Percentiles rank a stretch among this genome's conserved stretches.
Evolutionary conservation across 306 rosid genomes (phyloP).

Genomic region (Prunus fruticosa): DNA sequence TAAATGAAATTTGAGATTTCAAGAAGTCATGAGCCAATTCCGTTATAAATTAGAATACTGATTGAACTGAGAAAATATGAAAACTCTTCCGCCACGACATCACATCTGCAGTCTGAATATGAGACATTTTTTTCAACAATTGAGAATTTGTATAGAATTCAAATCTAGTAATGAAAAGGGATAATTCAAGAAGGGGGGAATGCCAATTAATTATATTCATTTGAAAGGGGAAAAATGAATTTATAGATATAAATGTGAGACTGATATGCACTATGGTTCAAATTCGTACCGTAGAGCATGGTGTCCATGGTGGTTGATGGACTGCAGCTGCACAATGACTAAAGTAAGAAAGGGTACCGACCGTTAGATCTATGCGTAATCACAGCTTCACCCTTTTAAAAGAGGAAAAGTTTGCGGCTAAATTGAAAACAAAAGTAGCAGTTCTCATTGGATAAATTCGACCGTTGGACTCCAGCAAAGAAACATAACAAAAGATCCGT

Average conservation of each 20-base stretch:
- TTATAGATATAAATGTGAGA: background rate
- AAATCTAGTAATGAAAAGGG: too few relatives aligned
- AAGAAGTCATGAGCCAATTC: background rate
- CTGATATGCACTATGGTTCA: background rate
- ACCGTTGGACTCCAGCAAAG: conserved; percentile 63
- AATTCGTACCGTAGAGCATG: background rate
- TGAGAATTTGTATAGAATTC: too few relatives aligned
- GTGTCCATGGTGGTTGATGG: background rate
- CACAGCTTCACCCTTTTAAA: background rate
- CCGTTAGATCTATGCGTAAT: conserved; percentile 13
- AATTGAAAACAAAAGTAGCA: conserved; percentile 49
- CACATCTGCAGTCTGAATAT: too few relatives aligned
- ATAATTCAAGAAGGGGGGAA: too few relatives aligned
- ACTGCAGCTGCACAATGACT: background rate
- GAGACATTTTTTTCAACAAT: too few relatives aligned
- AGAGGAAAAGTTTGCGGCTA: background rate
- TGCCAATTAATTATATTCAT: background rate
- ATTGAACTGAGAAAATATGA: background rate
- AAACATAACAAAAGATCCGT: conserved; percentile 26
- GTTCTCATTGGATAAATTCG: conserved; percentile 56
- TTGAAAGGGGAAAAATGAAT: background rate
- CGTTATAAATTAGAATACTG: background rate
- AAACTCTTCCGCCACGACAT: background rate
- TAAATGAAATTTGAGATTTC: background rate
- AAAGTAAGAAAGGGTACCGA: background rate